These are phyloP conservation scores for Dactylonectria macrodidyma DNA, from an alignment of 2,329 filamentous ascomycete genomes.

Conservation along the genomic window DNA sequence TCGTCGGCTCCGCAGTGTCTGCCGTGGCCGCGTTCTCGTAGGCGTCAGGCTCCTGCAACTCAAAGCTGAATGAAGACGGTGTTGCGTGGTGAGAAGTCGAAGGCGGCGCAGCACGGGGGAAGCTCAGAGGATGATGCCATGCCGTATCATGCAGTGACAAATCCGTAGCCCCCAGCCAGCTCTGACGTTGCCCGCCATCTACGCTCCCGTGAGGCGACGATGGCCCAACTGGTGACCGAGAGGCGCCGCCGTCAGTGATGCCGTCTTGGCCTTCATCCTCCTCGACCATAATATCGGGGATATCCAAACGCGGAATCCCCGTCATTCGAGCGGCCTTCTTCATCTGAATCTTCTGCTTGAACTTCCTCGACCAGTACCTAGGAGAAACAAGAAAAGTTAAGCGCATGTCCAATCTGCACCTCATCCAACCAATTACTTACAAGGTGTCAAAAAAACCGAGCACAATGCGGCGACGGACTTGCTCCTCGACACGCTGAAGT, in stretches of 20 bases:
- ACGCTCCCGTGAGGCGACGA: slow-evolving; percentile 42
- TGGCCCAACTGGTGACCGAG: slow-evolving; percentile 41
- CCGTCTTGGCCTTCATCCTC: slow-evolving; percentile 73
- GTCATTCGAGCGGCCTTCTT: slow-evolving; percentile 85
- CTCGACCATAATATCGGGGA: slow-evolving; percentile 93
- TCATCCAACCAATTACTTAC: slow-evolving; percentile 59
- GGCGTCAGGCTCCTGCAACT: slow-evolving; percentile 63
- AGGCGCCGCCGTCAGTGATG: slow-evolving; percentile 34
- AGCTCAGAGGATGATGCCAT: slow-evolving; percentile 66
- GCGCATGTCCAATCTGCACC: neutral
- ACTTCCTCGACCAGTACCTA: slow-evolving; percentile 86
- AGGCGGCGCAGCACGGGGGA: slow-evolving; percentile 64
- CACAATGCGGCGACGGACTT: slow-evolving; percentile 90
- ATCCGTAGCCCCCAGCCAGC: slow-evolving; percentile 62
- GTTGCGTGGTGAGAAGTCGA: slow-evolving; percentile 58
- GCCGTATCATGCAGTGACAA: slow-evolving; percentile 53
- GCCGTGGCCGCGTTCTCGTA: slow-evolving; percentile 47
- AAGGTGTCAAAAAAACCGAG: slow-evolving; percentile 96
- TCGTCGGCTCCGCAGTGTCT: slow-evolving; percentile 64
- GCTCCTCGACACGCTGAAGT: slow-evolving; percentile 94
- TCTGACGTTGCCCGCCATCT: slow-evolving; percentile 55
- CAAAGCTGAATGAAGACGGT: slow-evolving; percentile 72
- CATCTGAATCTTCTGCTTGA: slow-evolving; percentile 80
- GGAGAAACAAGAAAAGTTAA: slow-evolving; percentile 22
- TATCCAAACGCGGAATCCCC: slow-evolving; percentile 81